A percentile compares a stretch with the other conserved stretches of the same genome.
Evolutionary conservation across 306 rosid species (phyloP).

Genomic region (Vachellia collinsii): DNA sequence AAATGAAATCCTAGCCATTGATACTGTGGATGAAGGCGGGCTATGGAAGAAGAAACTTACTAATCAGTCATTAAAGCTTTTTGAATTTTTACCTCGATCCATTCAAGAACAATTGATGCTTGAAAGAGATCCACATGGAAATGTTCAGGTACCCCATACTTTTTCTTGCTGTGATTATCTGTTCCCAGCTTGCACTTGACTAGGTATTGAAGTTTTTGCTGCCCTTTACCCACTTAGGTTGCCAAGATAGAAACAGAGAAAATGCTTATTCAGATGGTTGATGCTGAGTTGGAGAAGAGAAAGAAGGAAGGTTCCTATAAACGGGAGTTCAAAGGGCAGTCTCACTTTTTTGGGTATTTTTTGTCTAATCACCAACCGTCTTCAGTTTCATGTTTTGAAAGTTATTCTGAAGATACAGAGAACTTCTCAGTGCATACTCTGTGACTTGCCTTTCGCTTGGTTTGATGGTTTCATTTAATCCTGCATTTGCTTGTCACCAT

Average conservation of each 20-base stretch:
- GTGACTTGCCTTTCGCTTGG: not conserved
- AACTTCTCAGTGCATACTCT: conserved; percentile 12
- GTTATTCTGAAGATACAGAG: conserved; percentile 6
- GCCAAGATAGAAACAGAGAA: conserved; percentile 99
- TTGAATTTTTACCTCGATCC: conserved; percentile 83
- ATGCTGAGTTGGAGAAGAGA: conserved; percentile 90
- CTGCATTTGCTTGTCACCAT: conserved; percentile 17
- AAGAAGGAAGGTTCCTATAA: conserved; percentile 73
- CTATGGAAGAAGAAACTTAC: conserved; percentile 91
- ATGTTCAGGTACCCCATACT: conserved; percentile 75
- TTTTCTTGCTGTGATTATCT: conserved; percentile 34
- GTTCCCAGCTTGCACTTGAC: conserved; percentile 24
- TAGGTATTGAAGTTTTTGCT: conserved; percentile 24
- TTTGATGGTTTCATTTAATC: conserved; percentile 4
- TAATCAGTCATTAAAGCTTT: conserved; percentile 77
- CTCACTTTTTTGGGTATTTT: conserved; percentile 97
- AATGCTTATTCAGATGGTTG: conserved; percentile 99
- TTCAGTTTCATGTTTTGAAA: conserved; percentile 31
- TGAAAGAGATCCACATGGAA: conserved; percentile 99
- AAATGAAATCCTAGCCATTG: conserved; percentile 90
- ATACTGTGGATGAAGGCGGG: conserved; percentile 76
- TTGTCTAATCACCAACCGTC: conserved; percentile 18
- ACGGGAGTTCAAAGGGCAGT: conserved; percentile 72
- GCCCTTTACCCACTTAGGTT: conserved; percentile 58
- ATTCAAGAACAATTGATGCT: conserved; percentile 98